Evolutionary conservation across 192 early-diverging fungal species (phyloP), one percentile per base, ranked within the genome.

Genomic region (Umbelopsis isabellina): DNA sequence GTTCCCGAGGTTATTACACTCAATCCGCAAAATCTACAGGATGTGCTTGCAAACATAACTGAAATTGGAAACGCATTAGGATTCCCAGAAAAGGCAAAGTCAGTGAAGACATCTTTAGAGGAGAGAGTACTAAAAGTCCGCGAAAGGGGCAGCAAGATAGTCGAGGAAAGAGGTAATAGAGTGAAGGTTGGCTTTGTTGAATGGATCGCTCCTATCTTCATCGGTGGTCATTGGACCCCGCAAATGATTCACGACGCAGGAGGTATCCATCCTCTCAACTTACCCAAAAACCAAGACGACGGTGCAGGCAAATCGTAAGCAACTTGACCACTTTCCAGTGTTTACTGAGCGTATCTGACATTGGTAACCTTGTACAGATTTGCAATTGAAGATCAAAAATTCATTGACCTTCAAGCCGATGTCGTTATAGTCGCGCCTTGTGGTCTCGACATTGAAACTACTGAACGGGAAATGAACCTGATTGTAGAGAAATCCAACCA

Each of bases 141-240:
- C 16, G 65, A 80, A 18, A 23, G 69, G 3, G 74, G 69, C 2
- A 41, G 44, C 6, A 46, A 76, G 45, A 70, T 33, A 18, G 27
- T 64, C 12, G 37, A 49, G 0, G 72, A 37, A 8, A 66, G 71
- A 47, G 78, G 72, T 13, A 75, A 79, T 20, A 64, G 75, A 46
- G 75, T 72, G 25, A 73, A 47, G 21, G 82, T 83, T 48, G 78
- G 75, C 67, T 84, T 85, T 70, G 72, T 80, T 69, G 84, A 85
- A 37, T 85, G 84, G 84, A 72, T 75, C 15, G 83, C 75, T 22
- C 84, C 84, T 20, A 80, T 85, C n/a, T 85, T 75, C 61, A 65
- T 77, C 20, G 84, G 80, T 4, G 84, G 84, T 16, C 84, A 85
- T 45, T 85, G 84, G 84, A 85, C 84, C 9, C 79, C 84, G 1